Conservation (phyloP, 176 grass and related monocot species). For the Carex parvula region DNA sequence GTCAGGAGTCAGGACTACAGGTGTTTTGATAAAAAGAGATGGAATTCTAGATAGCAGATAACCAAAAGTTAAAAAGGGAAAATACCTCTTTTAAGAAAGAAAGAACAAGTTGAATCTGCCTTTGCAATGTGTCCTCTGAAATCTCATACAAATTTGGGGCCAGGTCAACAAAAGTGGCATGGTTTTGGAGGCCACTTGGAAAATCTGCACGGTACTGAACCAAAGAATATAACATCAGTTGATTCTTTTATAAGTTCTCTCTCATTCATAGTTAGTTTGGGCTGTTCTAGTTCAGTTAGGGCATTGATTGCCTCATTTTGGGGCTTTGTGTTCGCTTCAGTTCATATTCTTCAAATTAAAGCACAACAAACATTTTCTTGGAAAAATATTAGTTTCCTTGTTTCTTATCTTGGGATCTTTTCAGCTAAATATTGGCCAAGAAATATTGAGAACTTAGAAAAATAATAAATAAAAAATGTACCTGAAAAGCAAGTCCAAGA, state of each 20-base stretch:
- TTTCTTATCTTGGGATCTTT: too few relatives aligned
- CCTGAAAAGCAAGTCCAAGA: constrained; percentile 94
- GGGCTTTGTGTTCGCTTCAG: background rate
- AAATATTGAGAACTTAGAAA: background rate
- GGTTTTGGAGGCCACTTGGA: constrained; percentile 61
- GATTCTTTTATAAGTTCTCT: constrained; percentile 2
- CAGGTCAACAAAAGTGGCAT: constrained; percentile 83
- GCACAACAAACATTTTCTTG: constrained; percentile 2
- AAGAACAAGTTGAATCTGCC: constrained; percentile 68
- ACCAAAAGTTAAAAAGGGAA: background rate
- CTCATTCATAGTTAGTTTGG: background rate
- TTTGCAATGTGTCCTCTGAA: constrained; percentile 58
- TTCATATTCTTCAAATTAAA: background rate
- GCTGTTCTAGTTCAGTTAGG: background rate
- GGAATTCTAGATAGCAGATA: constrained; percentile 10
- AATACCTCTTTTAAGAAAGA: constrained; percentile 66
- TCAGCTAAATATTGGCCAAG: background rate
- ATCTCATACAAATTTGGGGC: constrained; percentile 72
- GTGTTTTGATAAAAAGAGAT: constrained; percentile 12
- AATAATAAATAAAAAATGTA: constrained; percentile 33
- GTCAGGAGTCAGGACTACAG: background rate
- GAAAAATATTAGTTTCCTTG: too few relatives aligned
- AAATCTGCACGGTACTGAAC: constrained; percentile 93
- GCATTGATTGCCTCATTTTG: background rate
- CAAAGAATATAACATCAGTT: constrained; percentile 39